phyloP scores from a whole-genome alignment of 1,284 basidiomycete genomes.

The Trametes hirsuta region DNA sequence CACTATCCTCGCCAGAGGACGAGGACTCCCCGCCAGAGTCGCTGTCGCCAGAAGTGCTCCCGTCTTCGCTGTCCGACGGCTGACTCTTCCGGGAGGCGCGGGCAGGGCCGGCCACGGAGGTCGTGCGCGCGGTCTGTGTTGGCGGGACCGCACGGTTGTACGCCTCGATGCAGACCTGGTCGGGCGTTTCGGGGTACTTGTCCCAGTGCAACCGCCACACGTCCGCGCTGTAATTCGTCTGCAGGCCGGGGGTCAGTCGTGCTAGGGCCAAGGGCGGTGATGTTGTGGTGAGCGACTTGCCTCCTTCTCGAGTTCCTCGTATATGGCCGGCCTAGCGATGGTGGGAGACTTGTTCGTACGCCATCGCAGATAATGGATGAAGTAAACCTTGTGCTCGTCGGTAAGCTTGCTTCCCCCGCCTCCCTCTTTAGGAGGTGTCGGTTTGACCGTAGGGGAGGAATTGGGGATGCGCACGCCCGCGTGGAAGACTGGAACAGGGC shows the following conservation, averaged over 20 bases:
- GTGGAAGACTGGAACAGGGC: conserved; percentile 1
- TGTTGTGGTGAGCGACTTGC: background rate
- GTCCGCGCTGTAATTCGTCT: conserved; percentile 1
- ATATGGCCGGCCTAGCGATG: background rate
- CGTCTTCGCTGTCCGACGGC: too few relatives aligned
- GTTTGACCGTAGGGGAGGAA: background rate
- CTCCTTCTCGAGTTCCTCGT: conserved; percentile 3
- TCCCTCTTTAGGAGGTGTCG: background rate
- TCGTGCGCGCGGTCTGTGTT: too few relatives aligned
- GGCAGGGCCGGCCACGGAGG: too few relatives aligned
- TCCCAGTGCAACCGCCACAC: conserved; percentile 18
- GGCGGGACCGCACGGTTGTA: background rate
- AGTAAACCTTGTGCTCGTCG: conserved; percentile 5
- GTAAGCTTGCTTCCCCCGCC: background rate
- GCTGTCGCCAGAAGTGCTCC: too few relatives aligned
- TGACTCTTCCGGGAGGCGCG: too few relatives aligned
- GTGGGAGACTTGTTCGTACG: background rate
- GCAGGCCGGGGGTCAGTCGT: background rate
- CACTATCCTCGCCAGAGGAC: too few relatives aligned
- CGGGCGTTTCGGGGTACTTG: conserved; percentile 1
- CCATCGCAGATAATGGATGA: conserved; percentile 16
- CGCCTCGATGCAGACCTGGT: conserved; percentile 4
- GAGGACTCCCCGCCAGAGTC: too few relatives aligned
- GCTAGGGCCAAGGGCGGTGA: background rate
- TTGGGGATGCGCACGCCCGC: conserved; percentile 1